Base-by-base conservation (phyloP, 179 eudicot species). In the Corrigiola litoralis region DNA sequence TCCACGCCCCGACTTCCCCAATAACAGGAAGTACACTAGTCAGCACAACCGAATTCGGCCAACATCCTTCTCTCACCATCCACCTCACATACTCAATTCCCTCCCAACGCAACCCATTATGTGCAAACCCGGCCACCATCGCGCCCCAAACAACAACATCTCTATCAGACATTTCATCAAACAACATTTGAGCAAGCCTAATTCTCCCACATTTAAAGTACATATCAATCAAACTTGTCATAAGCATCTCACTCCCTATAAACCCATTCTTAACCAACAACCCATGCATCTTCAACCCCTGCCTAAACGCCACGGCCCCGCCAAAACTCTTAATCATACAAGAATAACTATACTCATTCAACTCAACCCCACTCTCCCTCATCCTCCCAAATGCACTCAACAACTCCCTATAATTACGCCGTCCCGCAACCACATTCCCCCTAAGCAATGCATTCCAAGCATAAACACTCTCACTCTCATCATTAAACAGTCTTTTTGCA, bases 401-500 rank as follows among this genome's bases (percentile, higher is more conserved):
- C 21, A 78, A 50, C 41, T 89, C 88, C 38, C 56, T 66, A 67
- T 77, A 78, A 12, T 70, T 78, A 27, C 82, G 74, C 31, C 76
- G 65, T 20, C 96, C 98, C 65, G 69, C 69, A 44, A 92, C 74
- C 61, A 92, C 95, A 75, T 72, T 85, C 0, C 98, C 98, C 61
- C 96, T 89, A 42, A 92, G 84, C 75, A 92, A 81, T 0, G 96
- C 95, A 58, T 92, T 92, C 98, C 98, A 92, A n/a, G 91, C 78
- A 68, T 87, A 85, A 24, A 92, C 87, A 63, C 75, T 84, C 13
- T 20, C 49, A 34, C 57, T 47, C 5, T 56, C 59, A 47, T 21
- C 84, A 37, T 75, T 77, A 65, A 87, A 80, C 61, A 85, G 79
- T 76, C 31, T 72, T 32, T 77, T 66, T 4, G 98, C 95, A 42